phyloP scores from a whole-genome alignment of 352 stramenopile species.

The Globisporangium acanthophoron region DNA sequence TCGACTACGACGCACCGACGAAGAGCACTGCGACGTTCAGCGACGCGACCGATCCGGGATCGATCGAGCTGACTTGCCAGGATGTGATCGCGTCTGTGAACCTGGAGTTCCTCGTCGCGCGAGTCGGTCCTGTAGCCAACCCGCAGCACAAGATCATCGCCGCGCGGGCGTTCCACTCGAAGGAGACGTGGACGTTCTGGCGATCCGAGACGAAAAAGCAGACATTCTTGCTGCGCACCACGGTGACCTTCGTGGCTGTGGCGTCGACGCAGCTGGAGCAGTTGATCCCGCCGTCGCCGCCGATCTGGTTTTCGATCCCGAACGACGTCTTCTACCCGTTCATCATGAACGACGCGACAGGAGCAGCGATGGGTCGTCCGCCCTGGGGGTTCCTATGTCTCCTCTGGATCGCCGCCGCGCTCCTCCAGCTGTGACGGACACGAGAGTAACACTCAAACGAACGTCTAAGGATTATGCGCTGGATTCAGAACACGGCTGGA shows the following conservation, averaged over 20 bases:
- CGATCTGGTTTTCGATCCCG: slow-evolving; percentile 50
- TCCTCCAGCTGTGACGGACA: neutral
- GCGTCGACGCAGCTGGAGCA: slow-evolving; percentile 16
- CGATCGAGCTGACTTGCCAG: slow-evolving; percentile 22
- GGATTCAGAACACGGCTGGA: neutral
- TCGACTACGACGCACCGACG: slow-evolving; percentile 32
- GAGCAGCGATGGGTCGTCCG: neutral
- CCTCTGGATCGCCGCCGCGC: slow-evolving; percentile 1
- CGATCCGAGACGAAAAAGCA: slow-evolving; percentile 7
- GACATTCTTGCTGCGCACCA: slow-evolving; percentile 28
- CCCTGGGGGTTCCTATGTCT: neutral
- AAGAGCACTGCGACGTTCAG: slow-evolving; percentile 16
- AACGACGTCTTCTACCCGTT: slow-evolving; percentile 53
- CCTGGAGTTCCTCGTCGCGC: slow-evolving; percentile 37
- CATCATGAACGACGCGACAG: slow-evolving; percentile 16
- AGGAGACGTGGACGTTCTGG: slow-evolving; percentile 34
- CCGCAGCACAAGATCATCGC: slow-evolving; percentile 43
- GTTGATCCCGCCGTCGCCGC: slow-evolving; percentile 29
- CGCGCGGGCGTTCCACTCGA: slow-evolving; percentile 24
- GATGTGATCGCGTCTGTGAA: slow-evolving; percentile 22
- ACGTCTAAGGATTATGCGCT: neutral
- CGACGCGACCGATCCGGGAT: slow-evolving; percentile 13
- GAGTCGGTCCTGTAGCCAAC: slow-evolving; percentile 20
- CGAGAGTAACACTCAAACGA: neutral
- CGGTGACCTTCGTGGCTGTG: slow-evolving; percentile 26